Evolutionary conservation across 768 basidiomycete genomes (phyloP).

Genomic region (Saitozyma podzolica): DNA sequence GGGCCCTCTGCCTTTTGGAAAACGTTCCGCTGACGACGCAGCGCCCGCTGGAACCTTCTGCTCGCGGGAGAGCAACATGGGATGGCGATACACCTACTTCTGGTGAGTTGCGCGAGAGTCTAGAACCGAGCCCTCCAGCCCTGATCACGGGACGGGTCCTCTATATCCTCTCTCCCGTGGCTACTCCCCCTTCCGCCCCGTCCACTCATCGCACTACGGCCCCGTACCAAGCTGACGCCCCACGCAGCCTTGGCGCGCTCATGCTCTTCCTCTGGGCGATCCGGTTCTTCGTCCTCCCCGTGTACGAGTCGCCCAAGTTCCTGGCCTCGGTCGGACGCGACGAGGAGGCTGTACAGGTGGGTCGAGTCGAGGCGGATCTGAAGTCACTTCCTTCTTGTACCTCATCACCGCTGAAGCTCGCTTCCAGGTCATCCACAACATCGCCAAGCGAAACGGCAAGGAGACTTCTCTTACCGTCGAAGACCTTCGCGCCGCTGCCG

Average conservation of each 20-base stretch:
- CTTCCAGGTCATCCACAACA: slow-evolving; percentile 58
- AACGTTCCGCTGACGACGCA: neutral
- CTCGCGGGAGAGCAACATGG: slow-evolving; percentile 59
- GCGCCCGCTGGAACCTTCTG: slow-evolving; percentile 18
- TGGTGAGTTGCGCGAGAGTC: neutral
- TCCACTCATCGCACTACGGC: no score
- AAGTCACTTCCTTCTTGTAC: neutral
- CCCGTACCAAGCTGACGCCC: no score
- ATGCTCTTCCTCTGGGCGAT: slow-evolving; percentile 66
- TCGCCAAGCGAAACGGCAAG: slow-evolving; percentile 65
- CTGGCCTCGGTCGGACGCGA: slow-evolving; percentile 51
- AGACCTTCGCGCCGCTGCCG: slow-evolving; percentile 53
- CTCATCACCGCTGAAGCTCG: neutral
- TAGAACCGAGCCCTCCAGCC: no score
- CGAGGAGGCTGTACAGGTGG: slow-evolving; percentile 14
- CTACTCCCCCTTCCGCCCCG: no score
- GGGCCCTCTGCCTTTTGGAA: no score
- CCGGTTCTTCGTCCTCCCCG: slow-evolving; percentile 62
- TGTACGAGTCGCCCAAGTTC: slow-evolving; percentile 36
- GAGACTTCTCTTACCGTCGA: slow-evolving; percentile 59
- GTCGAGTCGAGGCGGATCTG: slow-evolving; percentile 53
- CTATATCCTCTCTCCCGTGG: no score
- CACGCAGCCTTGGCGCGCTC: slow-evolving; percentile 13
- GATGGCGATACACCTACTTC: slow-evolving; percentile 67
- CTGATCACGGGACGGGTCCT: no score